Evolutionary conservation across 2,329 filamentous ascomycete genomes (phyloP).

Genomic region (Paramyrothecium sp.): DNA sequence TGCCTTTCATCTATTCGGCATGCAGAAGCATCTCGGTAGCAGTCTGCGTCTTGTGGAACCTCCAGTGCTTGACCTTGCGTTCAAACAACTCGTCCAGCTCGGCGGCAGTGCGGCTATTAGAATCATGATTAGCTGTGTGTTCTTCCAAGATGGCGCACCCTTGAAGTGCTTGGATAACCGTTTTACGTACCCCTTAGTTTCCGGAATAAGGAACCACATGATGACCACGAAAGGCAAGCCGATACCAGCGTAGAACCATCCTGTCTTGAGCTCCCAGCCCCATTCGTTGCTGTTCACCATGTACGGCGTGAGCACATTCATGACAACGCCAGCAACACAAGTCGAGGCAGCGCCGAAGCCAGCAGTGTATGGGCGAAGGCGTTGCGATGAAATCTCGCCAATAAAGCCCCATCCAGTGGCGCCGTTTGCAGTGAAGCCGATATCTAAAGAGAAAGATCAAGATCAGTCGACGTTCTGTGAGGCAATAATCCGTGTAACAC

Average conservation of each 20-base stretch:
- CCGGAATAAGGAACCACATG: constrained; percentile 15
- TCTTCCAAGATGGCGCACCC: too few species aligned
- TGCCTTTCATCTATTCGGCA: background rate
- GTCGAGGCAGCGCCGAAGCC: constrained; percentile 16
- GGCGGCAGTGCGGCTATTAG: constrained; percentile 13
- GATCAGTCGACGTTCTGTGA: background rate
- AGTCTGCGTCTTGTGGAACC: constrained; percentile 13
- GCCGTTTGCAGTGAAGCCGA: constrained; percentile 20
- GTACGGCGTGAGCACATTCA: constrained; percentile 1
- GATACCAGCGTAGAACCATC: constrained; percentile 1
- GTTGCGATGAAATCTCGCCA: constrained; percentile 26
- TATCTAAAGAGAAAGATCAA: constrained; percentile 8
- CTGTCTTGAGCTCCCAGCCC: background rate
- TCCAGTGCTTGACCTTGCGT: constrained; percentile 21
- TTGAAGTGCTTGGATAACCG: background rate
- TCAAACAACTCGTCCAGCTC: constrained; percentile 25
- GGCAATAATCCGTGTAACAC: background rate
- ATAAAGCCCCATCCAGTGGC: constrained; percentile 26
- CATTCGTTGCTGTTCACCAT: background rate
- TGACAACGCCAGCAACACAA: constrained; percentile 12
- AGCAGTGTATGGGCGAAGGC: constrained; percentile 19
- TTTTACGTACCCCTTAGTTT: constrained; percentile 11
- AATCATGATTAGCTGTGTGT: background rate
- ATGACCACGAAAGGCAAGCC: constrained; percentile 5
- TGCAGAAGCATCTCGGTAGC: constrained; percentile 7